Evolutionary conservation across 202 grass and related monocot species (phyloP).

Genomic region (Cymbopogon flexuosus): DNA sequence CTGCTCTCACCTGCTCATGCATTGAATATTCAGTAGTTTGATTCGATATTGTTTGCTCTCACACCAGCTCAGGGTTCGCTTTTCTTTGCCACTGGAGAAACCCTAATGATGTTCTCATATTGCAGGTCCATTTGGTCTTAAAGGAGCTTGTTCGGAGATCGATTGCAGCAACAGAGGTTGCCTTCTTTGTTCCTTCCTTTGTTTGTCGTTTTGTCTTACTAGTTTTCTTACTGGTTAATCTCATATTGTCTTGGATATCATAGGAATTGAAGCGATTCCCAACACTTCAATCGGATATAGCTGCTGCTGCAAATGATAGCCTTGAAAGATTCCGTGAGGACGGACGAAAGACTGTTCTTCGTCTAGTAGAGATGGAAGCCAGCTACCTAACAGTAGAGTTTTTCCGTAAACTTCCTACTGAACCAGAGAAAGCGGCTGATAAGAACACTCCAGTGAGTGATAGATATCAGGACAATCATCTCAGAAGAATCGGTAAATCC

Average conservation of each 20-base stretch:
- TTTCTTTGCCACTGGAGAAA: not conserved
- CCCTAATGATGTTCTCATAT: not conserved
- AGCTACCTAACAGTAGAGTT: slow-evolving; percentile 95
- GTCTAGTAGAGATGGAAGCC: slow-evolving; percentile 93
- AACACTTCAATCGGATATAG: slow-evolving; percentile 94
- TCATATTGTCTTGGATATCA: not conserved
- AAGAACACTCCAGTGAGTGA: slow-evolving; percentile 59
- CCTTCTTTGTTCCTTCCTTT: not conserved
- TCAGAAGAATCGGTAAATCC: slow-evolving; percentile 82
- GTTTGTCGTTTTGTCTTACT: not conserved
- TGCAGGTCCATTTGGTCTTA: slow-evolving; percentile 93
- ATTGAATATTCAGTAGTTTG: too few relatives aligned
- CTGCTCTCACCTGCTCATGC: not conserved
- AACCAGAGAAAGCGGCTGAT: slow-evolving; percentile 63
- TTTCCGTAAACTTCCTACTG: slow-evolving; percentile 92
- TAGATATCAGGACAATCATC: slow-evolving; percentile 88
- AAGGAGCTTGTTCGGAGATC: slow-evolving; percentile 94
- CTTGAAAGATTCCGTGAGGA: slow-evolving; percentile 95
- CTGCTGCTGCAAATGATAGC: slow-evolving; percentile 89
- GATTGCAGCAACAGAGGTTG: slow-evolving; percentile 85
- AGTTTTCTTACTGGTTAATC: not conserved
- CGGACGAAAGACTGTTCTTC: slow-evolving; percentile 81
- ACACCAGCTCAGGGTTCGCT: too few relatives aligned
- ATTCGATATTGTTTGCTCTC: too few relatives aligned
- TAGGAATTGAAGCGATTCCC: slow-evolving; percentile 98